Evolutionary conservation across 2,329 filamentous ascomycete genomes (phyloP).

Genomic region (Microdochium nivale): DNA sequence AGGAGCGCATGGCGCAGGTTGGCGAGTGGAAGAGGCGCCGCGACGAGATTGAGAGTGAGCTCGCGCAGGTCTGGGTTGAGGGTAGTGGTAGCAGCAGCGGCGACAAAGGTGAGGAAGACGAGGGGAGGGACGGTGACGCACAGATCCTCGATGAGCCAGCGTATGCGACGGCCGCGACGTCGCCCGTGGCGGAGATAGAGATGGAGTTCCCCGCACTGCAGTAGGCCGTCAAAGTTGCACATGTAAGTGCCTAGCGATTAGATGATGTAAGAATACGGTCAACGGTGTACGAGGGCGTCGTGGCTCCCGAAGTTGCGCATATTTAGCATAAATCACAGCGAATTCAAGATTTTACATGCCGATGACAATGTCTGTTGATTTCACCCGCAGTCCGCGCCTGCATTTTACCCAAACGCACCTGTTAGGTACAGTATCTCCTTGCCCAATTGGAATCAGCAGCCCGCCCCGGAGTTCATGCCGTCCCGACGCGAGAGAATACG

Average conservation of each 20-base stretch:
- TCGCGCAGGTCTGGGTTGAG: constrained; percentile 56
- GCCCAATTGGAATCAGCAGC: too few relatives aligned
- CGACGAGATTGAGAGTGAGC: constrained; percentile 74
- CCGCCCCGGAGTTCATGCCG: too few relatives aligned
- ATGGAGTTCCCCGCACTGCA: neutral
- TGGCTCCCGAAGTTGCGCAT: neutral
- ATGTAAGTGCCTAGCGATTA: neutral
- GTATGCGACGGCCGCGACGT: neutral
- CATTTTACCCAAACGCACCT: too few relatives aligned
- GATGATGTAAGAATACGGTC: neutral
- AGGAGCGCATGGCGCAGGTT: constrained; percentile 71
- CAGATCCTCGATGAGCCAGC: neutral
- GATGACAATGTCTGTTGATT: too few relatives aligned
- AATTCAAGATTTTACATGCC: too few relatives aligned
- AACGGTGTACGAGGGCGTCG: neutral
- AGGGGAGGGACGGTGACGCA: neutral
- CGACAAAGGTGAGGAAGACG: neutral
- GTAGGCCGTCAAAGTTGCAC: neutral
- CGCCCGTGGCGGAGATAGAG: neutral
- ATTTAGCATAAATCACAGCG: neutral
- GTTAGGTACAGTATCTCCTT: too few relatives aligned
- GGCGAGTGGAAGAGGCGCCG: constrained; percentile 74
- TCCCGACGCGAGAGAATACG: too few relatives aligned
- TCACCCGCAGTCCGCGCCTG: too few relatives aligned
- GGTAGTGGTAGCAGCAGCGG: too few relatives aligned